Percentiles rank a stretch among this genome's conserved stretches.
phyloP scores from a whole-genome alignment of 2,329 filamentous ascomycete species.

The Cyanodermella asteris region DNA sequence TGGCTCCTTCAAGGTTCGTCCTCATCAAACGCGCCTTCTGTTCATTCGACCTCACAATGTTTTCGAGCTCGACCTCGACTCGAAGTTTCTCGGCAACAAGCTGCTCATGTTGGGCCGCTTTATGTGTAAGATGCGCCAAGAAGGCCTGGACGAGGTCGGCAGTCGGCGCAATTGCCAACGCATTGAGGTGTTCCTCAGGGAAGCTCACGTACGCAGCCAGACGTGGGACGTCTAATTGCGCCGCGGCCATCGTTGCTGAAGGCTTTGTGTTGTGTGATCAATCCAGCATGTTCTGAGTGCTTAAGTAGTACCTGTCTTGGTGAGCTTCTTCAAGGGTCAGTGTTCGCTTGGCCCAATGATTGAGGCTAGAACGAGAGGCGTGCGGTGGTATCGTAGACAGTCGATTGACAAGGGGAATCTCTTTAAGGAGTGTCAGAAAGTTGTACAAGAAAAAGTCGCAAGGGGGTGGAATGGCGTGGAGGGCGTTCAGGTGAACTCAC shows the following conservation, averaged over 20 bases:
- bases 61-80: constrained; percentile 81
- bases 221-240: constrained; percentile 34
- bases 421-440: too few relatives aligned
- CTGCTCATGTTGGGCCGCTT: constrained; percentile 63
- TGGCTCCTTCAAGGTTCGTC: constrained; percentile 56
- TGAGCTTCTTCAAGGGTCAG: too few relatives aligned
- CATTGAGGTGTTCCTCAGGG: constrained; percentile 31
- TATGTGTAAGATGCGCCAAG: constrained; percentile 50
- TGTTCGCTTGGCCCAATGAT: too few relatives aligned
- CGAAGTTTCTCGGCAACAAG: constrained; percentile 74
- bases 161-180: constrained; percentile 39
- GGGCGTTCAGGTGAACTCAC: too few relatives aligned
- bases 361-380: too few relatives aligned
- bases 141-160: constrained; percentile 55
- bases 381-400: too few relatives aligned
- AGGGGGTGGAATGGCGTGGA: too few relatives aligned
- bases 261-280: too few relatives aligned
- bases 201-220: constrained; percentile 36
- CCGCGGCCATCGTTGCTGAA: constrained; percentile 27
- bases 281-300: too few relatives aligned
- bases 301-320: too few relatives aligned
- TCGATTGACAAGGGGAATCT: too few relatives aligned
- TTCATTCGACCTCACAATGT: constrained; percentile 64
- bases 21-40: constrained; percentile 65
- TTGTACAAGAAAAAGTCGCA: too few relatives aligned